Conservation (phyloP, 1,284 basidiomycete genomes). For the Cystobasidiaceae sp. region DNA sequence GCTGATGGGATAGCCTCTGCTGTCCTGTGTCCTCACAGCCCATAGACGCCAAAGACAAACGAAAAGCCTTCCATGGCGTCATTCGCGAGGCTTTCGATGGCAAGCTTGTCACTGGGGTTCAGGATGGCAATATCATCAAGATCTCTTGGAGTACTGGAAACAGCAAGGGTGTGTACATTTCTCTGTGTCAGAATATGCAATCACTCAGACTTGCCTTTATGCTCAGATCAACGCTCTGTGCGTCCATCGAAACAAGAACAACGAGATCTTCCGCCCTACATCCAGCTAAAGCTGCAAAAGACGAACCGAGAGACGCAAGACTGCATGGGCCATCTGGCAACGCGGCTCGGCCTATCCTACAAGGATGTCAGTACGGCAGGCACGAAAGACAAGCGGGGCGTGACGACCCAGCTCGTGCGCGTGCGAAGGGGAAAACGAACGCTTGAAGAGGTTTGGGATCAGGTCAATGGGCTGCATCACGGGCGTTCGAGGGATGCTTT, state of each 20-base stretch:
- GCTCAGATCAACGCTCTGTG: background rate
- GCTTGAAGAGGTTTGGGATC: constrained; percentile 61
- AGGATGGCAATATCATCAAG: constrained; percentile 45
- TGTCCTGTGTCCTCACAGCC: constrained; percentile 53
- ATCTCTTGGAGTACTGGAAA: constrained; percentile 33
- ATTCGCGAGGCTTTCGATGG: constrained; percentile 76
- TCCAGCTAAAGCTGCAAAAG: constrained; percentile 96
- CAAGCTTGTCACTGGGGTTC: constrained; percentile 75
- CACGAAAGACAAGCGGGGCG: constrained; percentile 96
- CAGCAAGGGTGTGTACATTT: background rate
- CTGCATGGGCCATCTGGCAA: constrained; percentile 71
- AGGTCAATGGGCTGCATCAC: constrained; percentile 1
- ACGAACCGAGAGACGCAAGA: constrained; percentile 97
- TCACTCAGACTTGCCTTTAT: too few relatives aligned
- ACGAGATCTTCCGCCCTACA: constrained; percentile 57
- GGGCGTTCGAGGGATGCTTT: constrained; percentile 1
- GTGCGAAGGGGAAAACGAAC: constrained; percentile 68
- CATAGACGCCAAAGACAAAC: constrained; percentile 70
- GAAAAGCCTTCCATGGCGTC: constrained; percentile 74
- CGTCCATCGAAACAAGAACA: background rate
- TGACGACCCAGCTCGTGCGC: constrained; percentile 88
- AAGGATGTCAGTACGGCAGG: constrained; percentile 86
- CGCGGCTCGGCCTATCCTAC: constrained; percentile 64
- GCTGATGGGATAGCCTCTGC: too few relatives aligned
- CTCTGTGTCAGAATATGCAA: background rate